Evolutionary conservation across 495 filamentous ascomycete genomes (phyloP).

Genomic region (Penicillium antarcticum): DNA sequence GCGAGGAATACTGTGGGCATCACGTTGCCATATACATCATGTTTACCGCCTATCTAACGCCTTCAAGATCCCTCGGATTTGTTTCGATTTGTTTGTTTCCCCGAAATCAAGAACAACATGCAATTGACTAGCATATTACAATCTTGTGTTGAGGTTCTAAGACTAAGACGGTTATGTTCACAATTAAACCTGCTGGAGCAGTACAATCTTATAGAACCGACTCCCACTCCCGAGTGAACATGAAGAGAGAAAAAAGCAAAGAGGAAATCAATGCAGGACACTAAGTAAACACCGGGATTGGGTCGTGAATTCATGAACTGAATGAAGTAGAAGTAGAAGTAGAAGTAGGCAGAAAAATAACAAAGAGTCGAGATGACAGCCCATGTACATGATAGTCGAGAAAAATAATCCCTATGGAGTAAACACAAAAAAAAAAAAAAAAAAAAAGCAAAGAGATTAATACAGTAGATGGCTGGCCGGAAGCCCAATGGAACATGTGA

Average conservation of each 20-base stretch:
- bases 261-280: background rate
- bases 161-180: too few species aligned
- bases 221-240: too few species aligned
- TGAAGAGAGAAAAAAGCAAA: constrained; percentile 3
- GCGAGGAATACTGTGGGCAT: too few species aligned
- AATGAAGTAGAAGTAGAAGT: background rate
- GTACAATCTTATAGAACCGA: too few species aligned
- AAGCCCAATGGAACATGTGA: constrained; percentile 8
- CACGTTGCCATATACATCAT: too few species aligned
- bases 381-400: background rate
- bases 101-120: too few species aligned
- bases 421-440: constrained; percentile 10
- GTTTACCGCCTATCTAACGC: too few species aligned
- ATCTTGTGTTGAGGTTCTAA: too few species aligned
- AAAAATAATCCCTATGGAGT: background rate
- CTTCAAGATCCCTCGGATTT: too few species aligned
- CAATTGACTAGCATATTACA: too few species aligned
- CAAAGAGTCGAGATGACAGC: background rate
- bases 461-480: constrained; percentile 16
- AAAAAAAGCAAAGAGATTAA: constrained; percentile 21
- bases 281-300: constrained; percentile 13
- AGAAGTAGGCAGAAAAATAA: background rate
- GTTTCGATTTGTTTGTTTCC: too few species aligned
- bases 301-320: constrained; percentile 20
- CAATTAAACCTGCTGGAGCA: too few species aligned